These are phyloP conservation scores for Zanthoxylum bungeanum DNA, from an alignment of 345 rosid species.

Conservation along the genomic window DNA sequence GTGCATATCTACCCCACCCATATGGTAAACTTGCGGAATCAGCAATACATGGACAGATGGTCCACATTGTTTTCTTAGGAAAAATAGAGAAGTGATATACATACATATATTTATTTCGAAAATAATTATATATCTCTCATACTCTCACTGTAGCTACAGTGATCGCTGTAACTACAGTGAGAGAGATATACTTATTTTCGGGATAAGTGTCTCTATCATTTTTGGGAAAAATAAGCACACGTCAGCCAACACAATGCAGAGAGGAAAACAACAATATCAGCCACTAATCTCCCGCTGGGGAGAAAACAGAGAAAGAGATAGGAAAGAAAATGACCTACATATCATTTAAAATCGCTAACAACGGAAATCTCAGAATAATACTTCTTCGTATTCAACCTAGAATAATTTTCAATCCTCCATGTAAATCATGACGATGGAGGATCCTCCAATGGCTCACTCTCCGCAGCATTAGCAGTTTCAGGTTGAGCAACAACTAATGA, in stretches of 20 bases:
- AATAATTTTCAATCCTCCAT: conserved; percentile 75
- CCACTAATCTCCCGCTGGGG: neutral
- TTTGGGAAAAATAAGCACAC: conserved; percentile 75
- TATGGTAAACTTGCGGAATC: conserved; percentile 79
- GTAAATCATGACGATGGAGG: too few relatives aligned
- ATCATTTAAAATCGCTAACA: conserved; percentile 95
- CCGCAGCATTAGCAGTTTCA: too few relatives aligned
- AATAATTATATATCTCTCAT: too few relatives aligned
- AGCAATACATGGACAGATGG: conserved; percentile 91
- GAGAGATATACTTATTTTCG: too few relatives aligned
- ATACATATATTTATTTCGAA: too few relatives aligned
- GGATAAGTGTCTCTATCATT: too few relatives aligned
- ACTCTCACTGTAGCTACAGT: too few relatives aligned
- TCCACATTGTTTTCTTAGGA: too few relatives aligned
- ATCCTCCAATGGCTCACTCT: too few relatives aligned
- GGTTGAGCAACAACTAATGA: conserved; percentile 35
- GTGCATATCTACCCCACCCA: conserved; percentile 94
- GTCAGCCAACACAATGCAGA: conserved; percentile 44
- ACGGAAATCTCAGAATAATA: conserved; percentile 68
- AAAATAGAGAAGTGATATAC: too few relatives aligned
- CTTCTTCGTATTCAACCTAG: conserved; percentile 70
- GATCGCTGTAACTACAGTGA: too few relatives aligned
- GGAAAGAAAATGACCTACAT: conserved; percentile 3
- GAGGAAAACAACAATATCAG: conserved; percentile 15
- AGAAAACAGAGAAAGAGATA: neutral